Conservation (phyloP, 805 yeast genomes). For the Candida wancherniae region DNA sequence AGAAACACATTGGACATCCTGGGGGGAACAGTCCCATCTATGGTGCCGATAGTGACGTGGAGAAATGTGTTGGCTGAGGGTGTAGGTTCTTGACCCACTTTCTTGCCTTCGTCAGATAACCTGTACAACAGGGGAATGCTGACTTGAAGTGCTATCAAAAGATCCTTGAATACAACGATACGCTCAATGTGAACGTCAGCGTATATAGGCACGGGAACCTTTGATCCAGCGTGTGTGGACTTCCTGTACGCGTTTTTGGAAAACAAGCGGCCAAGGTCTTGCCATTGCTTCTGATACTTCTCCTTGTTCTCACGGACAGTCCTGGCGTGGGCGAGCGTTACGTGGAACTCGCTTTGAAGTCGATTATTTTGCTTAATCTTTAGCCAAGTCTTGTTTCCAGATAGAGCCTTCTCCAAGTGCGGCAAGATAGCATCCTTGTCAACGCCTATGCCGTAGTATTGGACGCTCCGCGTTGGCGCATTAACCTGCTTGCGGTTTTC, state of each 20-base stretch:
- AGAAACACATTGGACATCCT: slow-evolving; percentile 12
- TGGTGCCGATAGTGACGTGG: slow-evolving; percentile 76
- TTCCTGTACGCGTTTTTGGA: slow-evolving; percentile 18
- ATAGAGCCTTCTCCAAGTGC: slow-evolving; percentile 14
- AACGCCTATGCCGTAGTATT: slow-evolving; percentile 12
- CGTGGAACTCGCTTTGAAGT: slow-evolving; percentile 56
- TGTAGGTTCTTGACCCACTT: slow-evolving; percentile 16
- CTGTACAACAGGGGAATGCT: slow-evolving; percentile 18
- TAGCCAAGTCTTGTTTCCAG: slow-evolving; percentile 16
- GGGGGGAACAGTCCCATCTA: slow-evolving; percentile 8
- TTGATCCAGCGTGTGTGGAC: slow-evolving; percentile 22
- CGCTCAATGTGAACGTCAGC: slow-evolving; percentile 40
- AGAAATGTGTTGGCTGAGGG: slow-evolving; percentile 31
- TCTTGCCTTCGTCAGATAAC: slow-evolving; percentile 7
- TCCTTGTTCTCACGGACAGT: slow-evolving; percentile 9
- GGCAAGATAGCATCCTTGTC: slow-evolving; percentile 1
- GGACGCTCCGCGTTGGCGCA: slow-evolving; percentile 5
- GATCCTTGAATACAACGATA: slow-evolving; percentile 45
- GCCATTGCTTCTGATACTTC: slow-evolving; percentile 6
- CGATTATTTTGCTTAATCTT: slow-evolving; percentile 26
- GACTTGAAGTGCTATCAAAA: slow-evolving; percentile 53
- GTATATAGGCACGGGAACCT: slow-evolving; percentile 11
- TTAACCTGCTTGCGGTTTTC: slow-evolving; percentile 34
- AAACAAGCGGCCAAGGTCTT: slow-evolving; percentile 10
- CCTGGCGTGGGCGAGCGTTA: slow-evolving; percentile 54